phyloP scores from a whole-genome alignment of 345 rosid genomes.

The Melaleuca quinquenervia region DNA sequence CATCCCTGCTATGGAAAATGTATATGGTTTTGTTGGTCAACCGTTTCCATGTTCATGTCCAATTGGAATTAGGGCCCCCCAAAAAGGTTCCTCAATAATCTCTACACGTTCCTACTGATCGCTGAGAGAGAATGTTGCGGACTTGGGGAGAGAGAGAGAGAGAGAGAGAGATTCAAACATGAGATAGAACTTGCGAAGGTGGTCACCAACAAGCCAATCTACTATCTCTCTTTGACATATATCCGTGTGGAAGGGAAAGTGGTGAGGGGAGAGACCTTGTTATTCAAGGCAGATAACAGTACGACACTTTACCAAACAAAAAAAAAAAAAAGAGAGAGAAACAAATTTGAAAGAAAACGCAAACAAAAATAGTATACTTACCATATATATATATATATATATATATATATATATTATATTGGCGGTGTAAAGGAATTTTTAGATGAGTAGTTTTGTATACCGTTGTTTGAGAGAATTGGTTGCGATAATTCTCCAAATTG shows the following conservation, averaged over 20 bases:
- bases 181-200: neutral
- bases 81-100: neutral
- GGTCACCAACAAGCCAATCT: conserved; percentile 39
- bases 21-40: neutral
- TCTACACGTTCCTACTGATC: neutral
- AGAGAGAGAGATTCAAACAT: neutral
- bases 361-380: neutral
- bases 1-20: neutral
- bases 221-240: neutral
- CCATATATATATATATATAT: neutral
- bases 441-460: neutral
- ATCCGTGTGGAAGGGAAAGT: neutral
- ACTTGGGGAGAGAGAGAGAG: neutral
- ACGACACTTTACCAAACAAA: neutral
- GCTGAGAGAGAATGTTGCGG: neutral
- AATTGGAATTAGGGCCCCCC: neutral
- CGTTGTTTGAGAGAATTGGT: neutral
- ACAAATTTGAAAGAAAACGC: neutral
- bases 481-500: neutral
- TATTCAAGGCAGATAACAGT: neutral
- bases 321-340: neutral
- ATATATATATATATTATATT: neutral
- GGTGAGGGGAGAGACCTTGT: neutral
- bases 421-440: neutral
- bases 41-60: neutral